Evolutionary conservation across 371 early-diverging fungal species (phyloP), one percentile per base, ranked within the genome.

Genomic region (Mortierella sp.): DNA sequence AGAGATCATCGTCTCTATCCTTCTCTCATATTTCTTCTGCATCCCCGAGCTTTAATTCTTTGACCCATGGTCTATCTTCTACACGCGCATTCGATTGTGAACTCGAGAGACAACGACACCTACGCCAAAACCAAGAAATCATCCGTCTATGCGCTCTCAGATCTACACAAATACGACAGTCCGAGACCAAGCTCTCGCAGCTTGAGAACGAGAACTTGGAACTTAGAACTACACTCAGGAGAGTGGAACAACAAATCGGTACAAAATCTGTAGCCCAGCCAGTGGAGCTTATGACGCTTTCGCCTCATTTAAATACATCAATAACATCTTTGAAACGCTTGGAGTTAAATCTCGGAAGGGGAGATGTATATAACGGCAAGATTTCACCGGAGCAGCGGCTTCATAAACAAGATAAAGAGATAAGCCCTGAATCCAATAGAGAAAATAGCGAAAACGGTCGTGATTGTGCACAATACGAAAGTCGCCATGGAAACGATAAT

Each of bases 121-220:
- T 57, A 29, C 68, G 68, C 7, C 74, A 75, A 37, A 75, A 75
- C 61, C 69, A 65, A 37, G 70, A 68, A 17, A 68, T 75, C 43
- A 65, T 68, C 19, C 75, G 75, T 19, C 37, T 61, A n/a, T 75
- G 75, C 40, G 45, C 75, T 34, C 66, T 69, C 42, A 75, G 56
- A 34, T 68, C 75, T 5, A 56, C 65, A 34, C 75, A 75, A 55
- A 64, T 65, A 13, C 61, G 75, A n/a, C 70, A 75, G 40, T 37
- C 53, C 12, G 69, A 68, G 40, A 35, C 43, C 23, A 68, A 55
- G 55, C 68, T 69, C 17, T 64, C 47, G 8, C 61, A 69, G 51
- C 58, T 75, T 8, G 75, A 75, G 49, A 53, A 51, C 19, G 75
- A 75, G 26, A 75, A 75, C 42, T 42, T 75, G 5, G 66, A 61